Conservation (phyloP, 2,329 filamentous ascomycete species). For the Diaporthe batatas region DNA sequence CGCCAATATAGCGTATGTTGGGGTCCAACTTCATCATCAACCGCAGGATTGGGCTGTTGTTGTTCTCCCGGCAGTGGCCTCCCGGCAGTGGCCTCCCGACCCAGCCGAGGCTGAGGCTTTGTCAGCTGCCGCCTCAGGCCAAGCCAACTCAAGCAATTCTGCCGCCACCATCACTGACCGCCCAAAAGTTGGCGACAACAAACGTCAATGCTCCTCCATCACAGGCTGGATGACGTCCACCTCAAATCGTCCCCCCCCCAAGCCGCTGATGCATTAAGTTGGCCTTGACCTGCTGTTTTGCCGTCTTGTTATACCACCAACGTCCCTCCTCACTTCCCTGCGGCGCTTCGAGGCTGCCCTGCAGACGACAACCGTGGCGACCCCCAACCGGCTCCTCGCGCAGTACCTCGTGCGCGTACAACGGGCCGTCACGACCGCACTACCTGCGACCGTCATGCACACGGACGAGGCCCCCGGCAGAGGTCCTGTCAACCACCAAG, state of each 20-base stretch:
- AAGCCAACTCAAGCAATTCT: neutral
- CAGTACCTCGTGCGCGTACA: conserved; percentile 33
- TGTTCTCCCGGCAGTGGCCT: conserved; percentile 23
- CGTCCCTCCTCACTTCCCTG: neutral
- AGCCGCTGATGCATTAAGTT: neutral
- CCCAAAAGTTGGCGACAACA: conserved; percentile 36
- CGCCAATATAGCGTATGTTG: conserved; percentile 35
- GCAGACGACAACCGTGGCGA: conserved; percentile 34
- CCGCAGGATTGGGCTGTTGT: neutral
- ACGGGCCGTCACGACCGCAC: conserved; percentile 35
- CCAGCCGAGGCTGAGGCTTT: conserved; percentile 34
- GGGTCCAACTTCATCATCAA: conserved; percentile 21
- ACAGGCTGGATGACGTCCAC: neutral
- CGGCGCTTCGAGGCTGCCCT: conserved; percentile 18
- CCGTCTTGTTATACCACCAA: neutral
- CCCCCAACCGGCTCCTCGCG: conserved; percentile 24
- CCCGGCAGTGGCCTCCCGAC: conserved; percentile 12
- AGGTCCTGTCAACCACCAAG: neutral
- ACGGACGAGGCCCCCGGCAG: conserved; percentile 1
- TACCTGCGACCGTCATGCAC: conserved; percentile 20
- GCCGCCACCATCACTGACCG: conserved; percentile 25
- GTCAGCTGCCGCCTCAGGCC: conserved; percentile 7
- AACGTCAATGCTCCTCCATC: conserved; percentile 5
- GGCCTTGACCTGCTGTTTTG: too few relatives aligned
- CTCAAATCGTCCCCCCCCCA: neutral